Percentiles rank a stretch among this genome's conserved stretches.
phyloP scores from a whole-genome alignment of 805 yeast species.

The Candida morakotiae region DNA sequence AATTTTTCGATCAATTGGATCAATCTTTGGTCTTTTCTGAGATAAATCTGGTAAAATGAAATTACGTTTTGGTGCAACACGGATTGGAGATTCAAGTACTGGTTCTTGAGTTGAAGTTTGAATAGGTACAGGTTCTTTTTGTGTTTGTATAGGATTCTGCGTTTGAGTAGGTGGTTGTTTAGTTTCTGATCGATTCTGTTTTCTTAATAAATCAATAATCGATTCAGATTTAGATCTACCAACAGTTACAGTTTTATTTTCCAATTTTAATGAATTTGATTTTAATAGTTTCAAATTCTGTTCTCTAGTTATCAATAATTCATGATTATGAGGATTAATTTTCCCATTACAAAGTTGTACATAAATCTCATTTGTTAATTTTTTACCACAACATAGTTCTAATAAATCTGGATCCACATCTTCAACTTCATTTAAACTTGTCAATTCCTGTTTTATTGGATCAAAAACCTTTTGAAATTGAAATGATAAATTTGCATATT shows the following conservation, averaged over 20 bases:
- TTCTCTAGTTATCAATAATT: slow-evolving; percentile 46
- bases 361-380: slow-evolving; percentile 46
- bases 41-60: no score
- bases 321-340: slow-evolving; percentile 60
- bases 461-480: slow-evolving; percentile 82
- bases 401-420: slow-evolving; percentile 40
- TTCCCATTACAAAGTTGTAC: slow-evolving; percentile 57
- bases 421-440: slow-evolving; percentile 50
- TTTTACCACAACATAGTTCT: slow-evolving; percentile 44
- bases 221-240: slow-evolving; percentile 5
- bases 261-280: slow-evolving; percentile 14
- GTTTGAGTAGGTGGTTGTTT: no score
- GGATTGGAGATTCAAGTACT: no score
- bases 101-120: no score
- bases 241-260: not conserved
- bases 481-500: slow-evolving; percentile 73
- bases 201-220: slow-evolving; percentile 3
- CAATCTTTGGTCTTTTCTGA: not conserved
- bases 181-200: not conserved
- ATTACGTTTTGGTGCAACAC: no score
- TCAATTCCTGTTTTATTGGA: slow-evolving; percentile 47
- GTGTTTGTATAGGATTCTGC: no score
- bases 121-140: slow-evolving; percentile 5
- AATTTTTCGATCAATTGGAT: not conserved
- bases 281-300: slow-evolving; percentile 21